These are phyloP conservation scores for Colletotrichum navitas DNA, from an alignment of 2,329 filamentous ascomycete species.

Conservation along the genomic window DNA sequence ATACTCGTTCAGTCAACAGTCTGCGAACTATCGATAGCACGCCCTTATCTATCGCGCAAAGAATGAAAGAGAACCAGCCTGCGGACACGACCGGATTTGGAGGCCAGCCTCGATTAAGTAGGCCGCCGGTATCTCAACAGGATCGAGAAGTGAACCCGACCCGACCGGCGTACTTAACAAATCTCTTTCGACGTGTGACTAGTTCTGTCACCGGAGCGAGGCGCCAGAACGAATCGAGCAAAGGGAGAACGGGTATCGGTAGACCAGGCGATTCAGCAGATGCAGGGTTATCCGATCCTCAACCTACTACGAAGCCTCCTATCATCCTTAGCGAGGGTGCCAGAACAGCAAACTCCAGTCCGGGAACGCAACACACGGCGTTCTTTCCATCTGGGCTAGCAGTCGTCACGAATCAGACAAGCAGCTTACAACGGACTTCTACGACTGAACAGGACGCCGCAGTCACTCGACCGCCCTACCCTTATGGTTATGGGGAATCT, in stretches of 20 bases:
- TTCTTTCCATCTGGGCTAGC: slow-evolving; percentile 47
- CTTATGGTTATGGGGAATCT: background rate
- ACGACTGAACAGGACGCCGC: slow-evolving; percentile 42
- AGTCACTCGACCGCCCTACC: slow-evolving; percentile 24
- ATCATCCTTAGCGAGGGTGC: slow-evolving; percentile 41
- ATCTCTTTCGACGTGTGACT: slow-evolving; percentile 1
- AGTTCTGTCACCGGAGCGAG: slow-evolving; percentile 3
- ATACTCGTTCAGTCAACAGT: slow-evolving; percentile 47
- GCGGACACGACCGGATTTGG: background rate
- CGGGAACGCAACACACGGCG: slow-evolving; percentile 45
- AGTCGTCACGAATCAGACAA: slow-evolving; percentile 28
- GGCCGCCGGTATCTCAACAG: background rate
- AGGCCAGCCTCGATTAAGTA: background rate
- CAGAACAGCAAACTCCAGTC: slow-evolving; percentile 51
- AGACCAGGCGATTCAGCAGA: background rate
- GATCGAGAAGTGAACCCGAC: background rate
- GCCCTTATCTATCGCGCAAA: background rate
- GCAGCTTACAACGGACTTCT: slow-evolving; percentile 18
- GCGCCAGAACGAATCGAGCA: background rate
- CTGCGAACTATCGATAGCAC: slow-evolving; percentile 21
- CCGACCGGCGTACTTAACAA: background rate
- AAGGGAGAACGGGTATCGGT: background rate
- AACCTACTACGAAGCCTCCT: background rate
- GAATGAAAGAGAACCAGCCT: slow-evolving; percentile 1
- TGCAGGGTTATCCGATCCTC: background rate